Evolutionary conservation across 1,284 basidiomycete genomes (phyloP).

Genomic region (Malassezia sympodialis): DNA sequence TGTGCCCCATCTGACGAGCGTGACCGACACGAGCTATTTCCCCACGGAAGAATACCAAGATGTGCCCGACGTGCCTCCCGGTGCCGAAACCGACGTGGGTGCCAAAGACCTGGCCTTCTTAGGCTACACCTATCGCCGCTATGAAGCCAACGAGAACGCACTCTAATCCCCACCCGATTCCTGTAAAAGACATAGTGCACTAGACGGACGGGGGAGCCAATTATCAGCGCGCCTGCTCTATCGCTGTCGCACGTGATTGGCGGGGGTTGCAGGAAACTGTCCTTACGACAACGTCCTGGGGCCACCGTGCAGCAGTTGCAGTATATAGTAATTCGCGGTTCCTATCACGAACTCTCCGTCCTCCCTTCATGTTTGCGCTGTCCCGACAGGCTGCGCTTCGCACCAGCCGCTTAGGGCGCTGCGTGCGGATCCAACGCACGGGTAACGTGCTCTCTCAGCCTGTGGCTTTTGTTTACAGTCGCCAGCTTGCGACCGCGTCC

Average conservation of each 20-base stretch:
- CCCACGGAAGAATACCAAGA: constrained; percentile 88
- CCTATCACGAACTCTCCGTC: background rate
- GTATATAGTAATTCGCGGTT: constrained; percentile 1
- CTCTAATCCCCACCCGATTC: constrained; percentile 11
- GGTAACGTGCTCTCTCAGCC: background rate
- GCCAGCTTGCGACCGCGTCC: background rate
- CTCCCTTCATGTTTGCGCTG: constrained; percentile 5
- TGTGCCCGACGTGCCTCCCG: constrained; percentile 55
- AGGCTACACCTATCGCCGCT: constrained; percentile 43
- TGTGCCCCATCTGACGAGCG: constrained; percentile 69
- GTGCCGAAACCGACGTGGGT: constrained; percentile 38
- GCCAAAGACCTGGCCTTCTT: constrained; percentile 45
- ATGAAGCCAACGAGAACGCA: constrained; percentile 39
- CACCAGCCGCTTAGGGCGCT: background rate
- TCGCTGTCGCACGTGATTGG: constrained; percentile 9
- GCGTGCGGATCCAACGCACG: background rate
- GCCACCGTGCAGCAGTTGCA: constrained; percentile 1
- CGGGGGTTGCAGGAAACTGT: background rate
- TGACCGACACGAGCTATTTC: constrained; percentile 93
- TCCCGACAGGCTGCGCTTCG: background rate
- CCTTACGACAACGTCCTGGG: background rate
- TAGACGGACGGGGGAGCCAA: background rate
- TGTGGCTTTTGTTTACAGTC: background rate
- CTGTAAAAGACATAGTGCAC: background rate
- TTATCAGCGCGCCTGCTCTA: background rate